These are phyloP conservation scores for Cutaneotrichosporon cutaneum DNA, from an alignment of 1,284 basidiomycete species.

Conservation along the genomic window DNA sequence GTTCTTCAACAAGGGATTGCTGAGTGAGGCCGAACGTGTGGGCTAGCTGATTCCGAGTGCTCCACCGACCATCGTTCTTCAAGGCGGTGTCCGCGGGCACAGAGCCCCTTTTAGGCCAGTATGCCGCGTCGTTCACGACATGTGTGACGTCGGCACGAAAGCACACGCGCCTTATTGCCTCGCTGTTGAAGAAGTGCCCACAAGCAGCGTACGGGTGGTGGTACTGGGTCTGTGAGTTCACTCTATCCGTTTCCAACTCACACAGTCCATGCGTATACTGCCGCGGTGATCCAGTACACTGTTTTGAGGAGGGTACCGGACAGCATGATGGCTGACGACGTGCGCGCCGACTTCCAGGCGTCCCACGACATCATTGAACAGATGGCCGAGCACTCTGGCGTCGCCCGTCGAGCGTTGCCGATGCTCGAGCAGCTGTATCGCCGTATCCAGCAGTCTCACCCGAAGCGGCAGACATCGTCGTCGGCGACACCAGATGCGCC, in stretches of 20 bases:
- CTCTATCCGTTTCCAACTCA: background rate
- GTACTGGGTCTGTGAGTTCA: constrained; percentile 29
- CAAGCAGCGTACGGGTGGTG: constrained; percentile 29
- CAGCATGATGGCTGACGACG: constrained; percentile 32
- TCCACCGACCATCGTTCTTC: constrained; percentile 32
- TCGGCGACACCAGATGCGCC: constrained; percentile 1
- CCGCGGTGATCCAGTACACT: constrained; percentile 29
- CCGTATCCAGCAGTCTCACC: constrained; percentile 16
- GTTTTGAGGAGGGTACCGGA: constrained; percentile 27
- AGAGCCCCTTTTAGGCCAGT: constrained; percentile 27
- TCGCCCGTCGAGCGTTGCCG: constrained; percentile 20
- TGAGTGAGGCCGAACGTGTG: constrained; percentile 14
- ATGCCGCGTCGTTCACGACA: constrained; percentile 30
- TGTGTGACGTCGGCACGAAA: constrained; percentile 30
- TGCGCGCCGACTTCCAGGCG: constrained; percentile 25
- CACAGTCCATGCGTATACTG: constrained; percentile 31
- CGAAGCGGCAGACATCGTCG: background rate
- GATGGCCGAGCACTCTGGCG: constrained; percentile 24
- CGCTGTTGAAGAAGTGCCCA: constrained; percentile 19
- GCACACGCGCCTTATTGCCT: constrained; percentile 26
- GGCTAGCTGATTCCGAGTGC: constrained; percentile 8
- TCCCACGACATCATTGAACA: constrained; percentile 25
- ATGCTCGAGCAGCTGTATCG: constrained; percentile 21
- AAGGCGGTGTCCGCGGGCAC: constrained; percentile 23
- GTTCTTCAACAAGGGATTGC: constrained; percentile 30